Evolutionary conservation across 306 rosid genomes (phyloP).

Genomic region (Cucurbita maxima): DNA sequence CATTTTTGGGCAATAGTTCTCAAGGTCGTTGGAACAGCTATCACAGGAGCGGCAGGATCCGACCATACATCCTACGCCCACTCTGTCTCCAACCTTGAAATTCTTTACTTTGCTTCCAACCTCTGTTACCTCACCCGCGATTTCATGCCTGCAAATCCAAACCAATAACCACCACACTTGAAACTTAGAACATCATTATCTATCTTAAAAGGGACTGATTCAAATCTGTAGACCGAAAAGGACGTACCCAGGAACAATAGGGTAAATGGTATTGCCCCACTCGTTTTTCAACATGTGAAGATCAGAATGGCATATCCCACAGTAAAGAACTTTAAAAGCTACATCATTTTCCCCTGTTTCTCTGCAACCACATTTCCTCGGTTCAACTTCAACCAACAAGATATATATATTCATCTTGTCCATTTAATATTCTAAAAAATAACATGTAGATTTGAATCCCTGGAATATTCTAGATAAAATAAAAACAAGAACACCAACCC

Average conservation of each 20-base stretch:
- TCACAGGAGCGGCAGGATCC: slow-evolving; percentile 13
- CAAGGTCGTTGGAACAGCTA: slow-evolving; percentile 4
- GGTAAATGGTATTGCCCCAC: neutral
- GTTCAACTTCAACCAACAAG: neutral
- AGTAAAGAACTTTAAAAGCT: slow-evolving; percentile 2
- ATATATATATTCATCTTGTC: neutral
- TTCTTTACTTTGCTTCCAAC: slow-evolving; percentile 11
- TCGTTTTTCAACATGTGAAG: slow-evolving; percentile 10
- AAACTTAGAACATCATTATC: neutral
- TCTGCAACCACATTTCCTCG: slow-evolving; percentile 1
- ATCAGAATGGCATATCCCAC: slow-evolving; percentile 21
- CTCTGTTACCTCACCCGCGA: slow-evolving; percentile 9
- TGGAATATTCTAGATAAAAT: no score
- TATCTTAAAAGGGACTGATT: neutral
- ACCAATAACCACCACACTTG: neutral
- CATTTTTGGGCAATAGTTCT: slow-evolving; percentile 10
- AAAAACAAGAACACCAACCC: no score
- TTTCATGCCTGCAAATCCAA: slow-evolving; percentile 8
- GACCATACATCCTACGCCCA: slow-evolving; percentile 11
- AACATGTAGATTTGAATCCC: no score
- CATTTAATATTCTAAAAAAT: neutral
- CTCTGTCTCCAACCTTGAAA: slow-evolving; percentile 13
- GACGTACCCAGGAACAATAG: slow-evolving; percentile 8
- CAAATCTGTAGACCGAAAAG: neutral
- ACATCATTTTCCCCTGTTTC: slow-evolving; percentile 14